Conservation (phyloP, 495 filamentous ascomycete genomes). For the Penicillium parvum region DNA sequence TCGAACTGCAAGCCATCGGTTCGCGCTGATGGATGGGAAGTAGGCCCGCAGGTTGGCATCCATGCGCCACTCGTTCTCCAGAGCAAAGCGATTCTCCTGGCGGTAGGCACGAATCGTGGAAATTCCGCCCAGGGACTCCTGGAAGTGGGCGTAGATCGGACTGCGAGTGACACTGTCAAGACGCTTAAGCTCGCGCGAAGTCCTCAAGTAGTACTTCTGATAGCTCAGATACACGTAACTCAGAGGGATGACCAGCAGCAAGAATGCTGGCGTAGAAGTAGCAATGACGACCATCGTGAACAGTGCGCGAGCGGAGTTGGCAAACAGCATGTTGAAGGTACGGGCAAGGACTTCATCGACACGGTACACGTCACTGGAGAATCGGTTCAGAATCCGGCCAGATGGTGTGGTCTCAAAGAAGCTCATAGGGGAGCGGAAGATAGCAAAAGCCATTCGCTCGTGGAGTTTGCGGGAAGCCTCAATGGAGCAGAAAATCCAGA, state of each 20-base stretch:
- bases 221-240: constrained; percentile 82
- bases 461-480: constrained; percentile 96
- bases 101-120: constrained; percentile 96
- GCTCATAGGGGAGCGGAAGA: constrained; percentile 96
- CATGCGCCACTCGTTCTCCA: constrained; percentile 97
- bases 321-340: constrained; percentile 91
- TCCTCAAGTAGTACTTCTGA: constrained; percentile 94
- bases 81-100: constrained; percentile 78
- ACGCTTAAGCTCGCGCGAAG: constrained; percentile 92
- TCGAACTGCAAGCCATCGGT: constrained; percentile 92
- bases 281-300: constrained; percentile 89
- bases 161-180: constrained; percentile 92
- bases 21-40: constrained; percentile 94
- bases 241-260: constrained; percentile 76
- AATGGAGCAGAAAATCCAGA: constrained; percentile 99
- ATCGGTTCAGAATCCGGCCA: constrained; percentile 92
- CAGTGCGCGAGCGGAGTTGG: constrained; percentile 75
- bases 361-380: constrained; percentile 94
- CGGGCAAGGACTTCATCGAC: constrained; percentile 93
- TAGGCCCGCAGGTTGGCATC: constrained; percentile 94
- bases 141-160: constrained; percentile 97
- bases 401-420: constrained; percentile 99
- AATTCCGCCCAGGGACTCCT: constrained; percentile 91
- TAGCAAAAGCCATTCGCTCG: constrained; percentile 95
- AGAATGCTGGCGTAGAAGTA: constrained; percentile 72